Evolutionary conservation across 2,329 filamentous ascomycete genomes (phyloP), one percentile per base, ranked within the genome.

Genomic region (Penicillium sp.): DNA sequence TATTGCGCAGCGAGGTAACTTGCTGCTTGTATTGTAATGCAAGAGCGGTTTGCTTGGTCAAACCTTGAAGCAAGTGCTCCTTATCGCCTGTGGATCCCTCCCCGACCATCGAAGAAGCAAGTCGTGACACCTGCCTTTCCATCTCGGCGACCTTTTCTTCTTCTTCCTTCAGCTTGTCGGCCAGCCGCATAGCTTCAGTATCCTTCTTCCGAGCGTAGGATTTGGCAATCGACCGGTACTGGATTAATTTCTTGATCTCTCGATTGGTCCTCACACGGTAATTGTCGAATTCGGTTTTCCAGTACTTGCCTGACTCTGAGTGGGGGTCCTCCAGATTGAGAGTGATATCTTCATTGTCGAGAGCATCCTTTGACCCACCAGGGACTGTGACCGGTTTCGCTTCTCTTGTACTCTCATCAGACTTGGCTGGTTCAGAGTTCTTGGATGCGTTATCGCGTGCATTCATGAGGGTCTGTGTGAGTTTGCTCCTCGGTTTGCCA

Each of bases 191-290:
- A 19, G 81, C 81, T 65, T 86, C 81, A 3, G 73, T 68, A 60
- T 86, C 84, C 65, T 85, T 86, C 65, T 84, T 82, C 59, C 77
- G 79, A 16, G 84, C 84, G 66, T 81, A 86, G 40, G 79, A 81
- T 68, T 84, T 86, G 19, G 83, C 82, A 27, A 82, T 74, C 47
- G 82, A 80, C 58, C 84, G 82, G 65, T 87, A 86, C 31, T 81
- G 76, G 50, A 87, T 79, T 48, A 87, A 75, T 64, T 83, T 84
- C 67, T 81, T 84, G 66, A 86, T 82, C 65, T 87, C 84, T 39
- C 77, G 77, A 58, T 84, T 81, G 36, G 84, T 86, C 47, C 79
- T 81, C 23, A 78, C 76, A 16, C 83, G 77, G 64, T 87, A 87
- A 39, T 74, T 78, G 53, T 86, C 82, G 64, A 83, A 86, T 60